Conservation (phyloP, 805 yeast species). For the Lachancea kluyveri region DNA sequence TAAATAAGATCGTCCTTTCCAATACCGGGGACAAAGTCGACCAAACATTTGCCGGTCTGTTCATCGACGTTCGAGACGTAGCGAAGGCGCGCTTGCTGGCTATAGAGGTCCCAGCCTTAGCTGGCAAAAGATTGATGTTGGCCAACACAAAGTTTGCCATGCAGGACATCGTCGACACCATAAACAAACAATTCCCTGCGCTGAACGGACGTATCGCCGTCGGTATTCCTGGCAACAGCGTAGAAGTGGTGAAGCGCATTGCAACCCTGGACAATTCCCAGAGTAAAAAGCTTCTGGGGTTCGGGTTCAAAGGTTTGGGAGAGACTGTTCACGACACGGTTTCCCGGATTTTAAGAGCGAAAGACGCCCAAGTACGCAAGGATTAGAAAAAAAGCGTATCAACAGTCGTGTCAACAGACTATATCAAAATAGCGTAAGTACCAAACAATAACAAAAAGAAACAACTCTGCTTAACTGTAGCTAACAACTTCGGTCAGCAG, state of each 20-base stretch:
- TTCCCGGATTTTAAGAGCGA: constrained; percentile 19
- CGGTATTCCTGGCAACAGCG: constrained; percentile 31
- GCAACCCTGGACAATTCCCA: constrained; percentile 11
- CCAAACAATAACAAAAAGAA: no score
- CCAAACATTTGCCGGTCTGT: constrained; percentile 23
- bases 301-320: constrained; percentile 17
- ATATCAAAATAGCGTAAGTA: no score
- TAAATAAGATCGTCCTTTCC: constrained; percentile 29
- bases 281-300: constrained; percentile 19
- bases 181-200: constrained; percentile 36
- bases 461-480: no score
- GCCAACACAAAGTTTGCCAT: constrained; percentile 17
- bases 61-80: constrained; percentile 55
- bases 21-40: constrained; percentile 23
- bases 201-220: constrained; percentile 39
- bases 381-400: no score
- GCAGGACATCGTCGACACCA: constrained; percentile 23
- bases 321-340: constrained; percentile 22
- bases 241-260: constrained; percentile 11
- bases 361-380: no score
- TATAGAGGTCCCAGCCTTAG: constrained; percentile 32
- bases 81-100: constrained; percentile 51
- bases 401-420: no score
- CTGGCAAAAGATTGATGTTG: constrained; percentile 30
- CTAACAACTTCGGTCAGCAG: no score